Conservation (phyloP, 805 yeast genomes). For the Wickerhamiella sergipiensis region DNA sequence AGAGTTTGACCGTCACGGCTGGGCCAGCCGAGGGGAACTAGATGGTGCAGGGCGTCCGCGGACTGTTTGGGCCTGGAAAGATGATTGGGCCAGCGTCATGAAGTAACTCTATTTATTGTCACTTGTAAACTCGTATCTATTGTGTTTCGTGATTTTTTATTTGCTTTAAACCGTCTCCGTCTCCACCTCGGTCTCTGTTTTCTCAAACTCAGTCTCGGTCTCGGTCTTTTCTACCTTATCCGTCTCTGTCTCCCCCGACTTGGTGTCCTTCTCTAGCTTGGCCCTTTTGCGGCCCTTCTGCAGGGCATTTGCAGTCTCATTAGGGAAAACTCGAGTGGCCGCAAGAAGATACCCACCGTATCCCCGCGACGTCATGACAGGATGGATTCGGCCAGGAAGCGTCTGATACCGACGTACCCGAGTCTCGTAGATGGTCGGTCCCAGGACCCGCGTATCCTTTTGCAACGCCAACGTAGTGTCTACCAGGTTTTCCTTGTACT, state of each 20-base stretch:
- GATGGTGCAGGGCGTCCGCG: constrained; percentile 16
- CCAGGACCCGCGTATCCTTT: constrained; percentile 56
- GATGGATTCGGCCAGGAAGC: constrained; percentile 87
- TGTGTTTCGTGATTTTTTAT: too few relatives aligned
- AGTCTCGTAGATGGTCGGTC: constrained; percentile 72
- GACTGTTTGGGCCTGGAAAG: constrained; percentile 16
- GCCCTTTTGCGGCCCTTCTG: constrained; percentile 22
- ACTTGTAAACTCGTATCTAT: too few relatives aligned
- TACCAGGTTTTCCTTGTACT: constrained; percentile 65
- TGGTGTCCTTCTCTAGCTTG: too few relatives aligned
- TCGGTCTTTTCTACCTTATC: too few relatives aligned
- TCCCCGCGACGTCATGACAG: constrained; percentile 83
- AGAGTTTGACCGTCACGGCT: constrained; percentile 21
- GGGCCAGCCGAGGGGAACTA: constrained; percentile 27
- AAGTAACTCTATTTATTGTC: too few relatives aligned
- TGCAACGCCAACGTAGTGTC: constrained; percentile 58
- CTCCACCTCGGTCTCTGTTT: too few relatives aligned
- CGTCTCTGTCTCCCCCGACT: neutral
- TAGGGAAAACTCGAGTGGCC: constrained; percentile 69
- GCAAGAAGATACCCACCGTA: constrained; percentile 80
- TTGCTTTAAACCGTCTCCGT: too few relatives aligned
- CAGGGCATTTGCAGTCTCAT: constrained; percentile 54
- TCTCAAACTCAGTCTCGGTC: too few relatives aligned
- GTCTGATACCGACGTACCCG: constrained; percentile 82
- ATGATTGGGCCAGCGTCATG: neutral